Base-by-base conservation (phyloP, 768 basidiomycete genomes). In the Inosperma sp. region DNA sequence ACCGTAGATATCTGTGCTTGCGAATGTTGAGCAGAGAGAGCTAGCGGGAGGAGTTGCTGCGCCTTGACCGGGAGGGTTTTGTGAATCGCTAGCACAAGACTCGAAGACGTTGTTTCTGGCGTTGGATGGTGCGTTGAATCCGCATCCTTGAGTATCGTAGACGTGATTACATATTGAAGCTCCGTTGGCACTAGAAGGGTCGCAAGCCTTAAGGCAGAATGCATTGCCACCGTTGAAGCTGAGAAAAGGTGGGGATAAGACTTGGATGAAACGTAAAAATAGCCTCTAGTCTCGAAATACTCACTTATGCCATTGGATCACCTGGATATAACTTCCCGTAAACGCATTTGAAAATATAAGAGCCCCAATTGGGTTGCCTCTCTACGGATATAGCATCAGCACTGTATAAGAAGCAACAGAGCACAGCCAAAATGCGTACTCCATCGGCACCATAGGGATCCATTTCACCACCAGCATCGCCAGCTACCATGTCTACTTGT, bases 301-400 rank as follows among this genome's bases (percentile, higher is more conserved):
- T 16, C 54, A 83, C 84, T 79, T 77, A 65, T 76, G 76, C 86
- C 87, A 88, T 57, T 86, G 79, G 17, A 72, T 69, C 26, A 82
- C 74, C 59, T 90, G 88, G 13, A 65, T 59, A 62, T 66, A 73
- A 0, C 65, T 60, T 14, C 72, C 65, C 41, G 59, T 65, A 59
- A 74, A 83, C 7, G 68, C 74, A 49, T 69, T 79, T 1, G 84
- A 79, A 70, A 78, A 90, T 33, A 88, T 51, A 33, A 88, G 63
- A 39, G 78, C 84, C 55, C 88, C 87, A 27, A 86, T 72, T 4
- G 86, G 85, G 70, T 88, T 91, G 10, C 88, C 89, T 55, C 83
- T 80, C 78, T 84, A 55, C 35, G 21, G n/a, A n/a, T n/a, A n/a
- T n/a, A n/a, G n/a, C n/a, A 29, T 22, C 25, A 23, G 27, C 7